Evolutionary conservation across 2,329 filamentous ascomycete species (phyloP).

Genomic region (Cadophora sp.): DNA sequence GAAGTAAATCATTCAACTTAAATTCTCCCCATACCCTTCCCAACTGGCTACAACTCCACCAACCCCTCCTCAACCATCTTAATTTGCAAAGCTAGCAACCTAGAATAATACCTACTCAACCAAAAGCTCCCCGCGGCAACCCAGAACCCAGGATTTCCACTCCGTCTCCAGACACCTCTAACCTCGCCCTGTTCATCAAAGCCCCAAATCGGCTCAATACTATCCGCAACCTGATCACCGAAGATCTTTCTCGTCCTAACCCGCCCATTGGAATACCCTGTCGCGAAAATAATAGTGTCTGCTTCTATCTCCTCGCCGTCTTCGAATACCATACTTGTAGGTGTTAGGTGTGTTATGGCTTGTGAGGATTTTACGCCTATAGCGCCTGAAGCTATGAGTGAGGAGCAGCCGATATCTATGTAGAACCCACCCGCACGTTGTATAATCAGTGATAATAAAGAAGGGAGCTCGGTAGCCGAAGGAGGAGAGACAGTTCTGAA

Average conservation of each 20-base stretch:
- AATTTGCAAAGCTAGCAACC: conserved; percentile 55
- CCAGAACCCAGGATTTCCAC: conserved; percentile 51
- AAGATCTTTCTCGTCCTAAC: conserved; percentile 55
- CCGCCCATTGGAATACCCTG: conserved; percentile 59
- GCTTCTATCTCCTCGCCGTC: conserved; percentile 55
- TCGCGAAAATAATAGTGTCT: conserved; percentile 57
- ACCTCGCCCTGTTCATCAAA: conserved; percentile 55
- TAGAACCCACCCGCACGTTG: conserved; percentile 65
- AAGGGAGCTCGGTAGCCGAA: conserved; percentile 56
- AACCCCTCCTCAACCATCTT: conserved; percentile 48
- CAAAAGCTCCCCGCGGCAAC: conserved; percentile 57
- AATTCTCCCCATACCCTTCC: neutral
- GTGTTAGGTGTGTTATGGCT: conserved; percentile 52
- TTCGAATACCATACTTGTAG: conserved; percentile 46
- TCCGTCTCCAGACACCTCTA: conserved; percentile 48
- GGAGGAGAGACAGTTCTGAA: conserved; percentile 59
- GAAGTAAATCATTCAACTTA: neutral
- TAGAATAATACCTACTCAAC: conserved; percentile 53
- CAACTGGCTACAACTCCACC: conserved; percentile 3
- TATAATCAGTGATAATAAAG: conserved; percentile 58
- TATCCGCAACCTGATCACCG: conserved; percentile 56
- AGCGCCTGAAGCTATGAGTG: conserved; percentile 58
- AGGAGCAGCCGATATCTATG: conserved; percentile 59
- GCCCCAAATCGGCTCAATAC: conserved; percentile 54
- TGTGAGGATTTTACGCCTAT: conserved; percentile 56